Evolutionary conservation across 495 filamentous ascomycete genomes (phyloP).

Genomic region (Pseudoneurospora amorphoporcata): DNA sequence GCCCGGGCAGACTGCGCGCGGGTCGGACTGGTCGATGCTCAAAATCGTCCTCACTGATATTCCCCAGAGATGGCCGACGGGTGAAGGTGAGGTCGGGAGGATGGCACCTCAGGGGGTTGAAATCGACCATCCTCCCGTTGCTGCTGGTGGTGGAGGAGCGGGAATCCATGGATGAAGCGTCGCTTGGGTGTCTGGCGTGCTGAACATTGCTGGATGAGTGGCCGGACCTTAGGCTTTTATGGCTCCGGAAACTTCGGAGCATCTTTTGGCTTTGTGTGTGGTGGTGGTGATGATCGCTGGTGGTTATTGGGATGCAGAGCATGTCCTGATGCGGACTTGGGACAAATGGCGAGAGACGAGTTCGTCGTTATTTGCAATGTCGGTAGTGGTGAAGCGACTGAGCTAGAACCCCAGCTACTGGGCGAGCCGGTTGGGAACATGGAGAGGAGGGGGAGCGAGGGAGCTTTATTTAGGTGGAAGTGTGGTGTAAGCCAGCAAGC

Average conservation of each 20-base stretch:
- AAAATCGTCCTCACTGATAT: neutral
- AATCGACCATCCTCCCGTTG: slow-evolving; percentile 20
- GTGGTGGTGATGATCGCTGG: slow-evolving; percentile 6
- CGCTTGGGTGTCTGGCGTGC: slow-evolving; percentile 14
- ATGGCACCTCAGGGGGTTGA: slow-evolving; percentile 26
- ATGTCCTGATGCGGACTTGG: slow-evolving; percentile 4
- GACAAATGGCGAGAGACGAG: neutral
- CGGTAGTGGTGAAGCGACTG: neutral
- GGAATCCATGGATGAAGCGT: slow-evolving; percentile 15
- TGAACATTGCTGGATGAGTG: slow-evolving; percentile 6
- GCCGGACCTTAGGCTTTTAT: slow-evolving; percentile 12
- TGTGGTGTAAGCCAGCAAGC: neutral
- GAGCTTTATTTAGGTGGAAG: neutral
- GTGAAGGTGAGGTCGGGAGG: slow-evolving; percentile 10
- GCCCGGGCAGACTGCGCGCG: slow-evolving; percentile 4
- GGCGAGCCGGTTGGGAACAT: neutral
- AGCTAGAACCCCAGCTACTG: neutral
- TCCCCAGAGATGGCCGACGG: neutral
- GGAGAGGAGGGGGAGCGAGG: neutral
- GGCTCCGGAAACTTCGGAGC: slow-evolving; percentile 25
- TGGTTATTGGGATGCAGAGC: slow-evolving; percentile 12
- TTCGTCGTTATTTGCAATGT: neutral
- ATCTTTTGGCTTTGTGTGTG: slow-evolving; percentile 11
- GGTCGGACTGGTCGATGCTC: slow-evolving; percentile 16
- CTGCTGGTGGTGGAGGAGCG: slow-evolving; percentile 19